A percentile compares a stretch with the other conserved stretches of the same genome.
These are phyloP conservation scores for Eutrema salsugineum DNA, from an alignment of 441 rosid species.

Conservation along the genomic window DNA sequence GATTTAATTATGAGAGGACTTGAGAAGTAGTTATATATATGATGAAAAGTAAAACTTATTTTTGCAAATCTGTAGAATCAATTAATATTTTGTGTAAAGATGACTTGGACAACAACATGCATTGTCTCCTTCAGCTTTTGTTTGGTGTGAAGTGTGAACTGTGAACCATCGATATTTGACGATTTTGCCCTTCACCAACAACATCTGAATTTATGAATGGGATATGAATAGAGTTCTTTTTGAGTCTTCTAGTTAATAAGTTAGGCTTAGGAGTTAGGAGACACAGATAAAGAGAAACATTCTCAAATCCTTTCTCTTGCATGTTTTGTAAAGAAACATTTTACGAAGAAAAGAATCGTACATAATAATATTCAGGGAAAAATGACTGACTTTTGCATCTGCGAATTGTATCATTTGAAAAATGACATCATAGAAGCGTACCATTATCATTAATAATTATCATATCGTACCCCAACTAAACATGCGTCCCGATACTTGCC, in stretches of 20 bases:
- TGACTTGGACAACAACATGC: conserved; percentile 1
- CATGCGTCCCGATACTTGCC: conserved; percentile 12
- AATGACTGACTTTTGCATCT: not conserved
- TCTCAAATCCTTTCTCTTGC: not conserved
- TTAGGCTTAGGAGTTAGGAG: not conserved
- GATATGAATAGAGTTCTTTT: not conserved
- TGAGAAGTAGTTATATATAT: not conserved
- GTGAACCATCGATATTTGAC: not conserved
- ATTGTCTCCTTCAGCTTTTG: not conserved
- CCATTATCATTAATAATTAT: too few relatives aligned
- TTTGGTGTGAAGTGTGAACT: too few relatives aligned
- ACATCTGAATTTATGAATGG: not conserved
- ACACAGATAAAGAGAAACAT: not conserved
- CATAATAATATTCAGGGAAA: not conserved
- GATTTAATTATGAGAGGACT: not conserved
- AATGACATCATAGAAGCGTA: not conserved
- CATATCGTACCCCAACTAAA: conserved; percentile 16
- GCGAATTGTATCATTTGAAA: not conserved
- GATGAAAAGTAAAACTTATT: not conserved
- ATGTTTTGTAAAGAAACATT: conserved; percentile 12
- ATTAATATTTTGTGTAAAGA: not conserved
- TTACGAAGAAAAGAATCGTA: not conserved
- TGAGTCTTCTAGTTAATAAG: not conserved
- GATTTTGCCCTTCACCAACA: conserved; percentile 10
- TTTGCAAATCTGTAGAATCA: not conserved